Percentiles rank a stretch among this genome's conserved stretches.
Evolutionary conservation across 129 eudicot species (phyloP).

Genomic region (Logfia minima): DNA sequence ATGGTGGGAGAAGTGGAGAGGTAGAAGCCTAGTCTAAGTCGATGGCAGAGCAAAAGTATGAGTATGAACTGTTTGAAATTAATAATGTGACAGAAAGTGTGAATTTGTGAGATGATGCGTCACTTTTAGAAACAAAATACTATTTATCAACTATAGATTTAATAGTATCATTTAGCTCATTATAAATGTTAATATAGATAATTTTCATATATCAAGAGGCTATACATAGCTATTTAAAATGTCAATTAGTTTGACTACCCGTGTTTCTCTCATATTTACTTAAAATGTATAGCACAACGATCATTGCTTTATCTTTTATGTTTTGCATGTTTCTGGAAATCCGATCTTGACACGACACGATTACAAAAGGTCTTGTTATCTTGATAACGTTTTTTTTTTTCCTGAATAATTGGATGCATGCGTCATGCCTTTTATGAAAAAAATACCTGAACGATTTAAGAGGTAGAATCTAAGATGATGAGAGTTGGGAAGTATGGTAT

Average conservation of each 20-base stretch:
- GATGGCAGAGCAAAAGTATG: no score
- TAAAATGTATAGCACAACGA: slow-evolving; percentile 11
- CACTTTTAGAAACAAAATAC: no score
- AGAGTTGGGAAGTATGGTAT: slow-evolving; percentile 22
- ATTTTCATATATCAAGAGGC: no score
- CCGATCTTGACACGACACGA: slow-evolving; percentile 9
- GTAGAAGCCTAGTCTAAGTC: no score
- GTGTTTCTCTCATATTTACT: slow-evolving; percentile 7
- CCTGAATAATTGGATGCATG: slow-evolving; percentile 32
- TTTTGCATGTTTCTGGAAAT: slow-evolving; percentile 10
- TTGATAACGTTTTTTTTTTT: slow-evolving; percentile 22
- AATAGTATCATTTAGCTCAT: no score
- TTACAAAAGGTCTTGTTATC: slow-evolving; percentile 18
- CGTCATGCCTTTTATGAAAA: slow-evolving; percentile 18
- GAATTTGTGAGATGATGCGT: no score
- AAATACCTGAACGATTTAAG: background rate
- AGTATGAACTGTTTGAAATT: no score
- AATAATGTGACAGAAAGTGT: no score
- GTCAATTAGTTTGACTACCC: background rate
- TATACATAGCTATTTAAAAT: no score
- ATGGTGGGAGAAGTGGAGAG: no score
- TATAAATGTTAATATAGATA: no score
- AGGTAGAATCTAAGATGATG: slow-evolving; percentile 32
- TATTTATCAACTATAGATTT: no score
- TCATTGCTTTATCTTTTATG: background rate